Evolutionary conservation across 805 yeast species (phyloP), one percentile per base, ranked within the genome.

Genomic region (Clavispora santaluciae): DNA sequence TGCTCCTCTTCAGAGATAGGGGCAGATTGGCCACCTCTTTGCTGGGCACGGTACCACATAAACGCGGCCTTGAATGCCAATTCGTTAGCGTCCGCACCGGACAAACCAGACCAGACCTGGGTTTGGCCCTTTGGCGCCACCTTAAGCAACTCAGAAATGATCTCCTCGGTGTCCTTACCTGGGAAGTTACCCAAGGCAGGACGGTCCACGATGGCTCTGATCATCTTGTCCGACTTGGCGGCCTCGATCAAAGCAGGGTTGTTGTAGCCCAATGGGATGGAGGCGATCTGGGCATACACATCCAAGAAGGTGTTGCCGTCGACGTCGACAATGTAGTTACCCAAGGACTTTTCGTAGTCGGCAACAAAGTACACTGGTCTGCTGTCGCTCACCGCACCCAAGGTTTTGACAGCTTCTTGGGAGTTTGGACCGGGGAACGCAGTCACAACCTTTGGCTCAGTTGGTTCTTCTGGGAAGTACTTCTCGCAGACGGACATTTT

Each of bases 11-110:
- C 57, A 6, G 90, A 61, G 65, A 85, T 86, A 18, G 70, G 71
- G n/a, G 70, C 64, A 40, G 63, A 59, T 6, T 28, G 31, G 57
- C 67, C 76, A 42, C 90, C 87, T 65, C 95, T 81, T 66, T 73
- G 72, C 56, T 75, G 69, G 41, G 79, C 65, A 56, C 82, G 88
- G 63, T 83, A 83, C 73, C 83, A 85, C 69, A 86, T 78, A 63
- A 86, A 86, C 15, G 89, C 89, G 44, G 95, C 95, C 69, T 86
- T 86, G 75, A 81, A 86, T 16, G 95, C 95, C 57, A 84, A 73
- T 66, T 86, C 95, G 61, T 85, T 85, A 54, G 95, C 95, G 57
- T 86, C 95, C 31, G 93, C 86, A 50, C 95, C 95, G 15, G 89
- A 78, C 49, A 86, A 69, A 37, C 85, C 91, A 22, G 84, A 76